Conservation (phyloP, 2,329 filamentous ascomycete species). For the Calonectria leucothoes region DNA sequence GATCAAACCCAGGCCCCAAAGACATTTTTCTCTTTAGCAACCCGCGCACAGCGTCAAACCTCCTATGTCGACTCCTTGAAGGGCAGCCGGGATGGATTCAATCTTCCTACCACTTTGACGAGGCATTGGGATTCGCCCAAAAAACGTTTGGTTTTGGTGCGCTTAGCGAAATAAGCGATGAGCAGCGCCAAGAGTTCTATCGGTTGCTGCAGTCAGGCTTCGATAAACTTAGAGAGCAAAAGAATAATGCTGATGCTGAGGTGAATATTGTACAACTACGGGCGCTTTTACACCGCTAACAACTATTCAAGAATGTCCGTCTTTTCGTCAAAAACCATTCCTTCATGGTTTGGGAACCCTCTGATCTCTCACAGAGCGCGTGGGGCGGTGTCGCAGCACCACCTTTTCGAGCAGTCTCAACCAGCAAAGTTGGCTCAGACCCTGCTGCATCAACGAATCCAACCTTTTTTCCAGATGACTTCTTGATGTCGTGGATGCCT, state of each 20-base stretch:
- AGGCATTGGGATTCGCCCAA: background rate
- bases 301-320: background rate
- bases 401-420: background rate
- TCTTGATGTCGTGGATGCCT: slow-evolving; percentile 3
- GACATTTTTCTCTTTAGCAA: slow-evolving; percentile 7
- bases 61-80: slow-evolving; percentile 4
- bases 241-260: background rate
- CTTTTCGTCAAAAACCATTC: background rate
- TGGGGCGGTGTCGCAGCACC: background rate
- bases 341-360: slow-evolving; percentile 2
- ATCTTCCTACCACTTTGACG: slow-evolving; percentile 6
- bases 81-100: background rate
- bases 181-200: background rate
- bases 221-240: background rate
- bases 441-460: background rate
- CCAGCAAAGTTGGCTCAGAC: background rate
- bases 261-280: background rate
- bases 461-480: background rate
- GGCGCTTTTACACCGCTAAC: background rate
- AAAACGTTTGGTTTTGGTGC: background rate
- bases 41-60: background rate
- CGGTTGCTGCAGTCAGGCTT: background rate
- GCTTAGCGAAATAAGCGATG: background rate
- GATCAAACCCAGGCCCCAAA: background rate
- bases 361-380: background rate